Conservation (phyloP, 106 monocot genomes). For the Dioscorea dumetorum region DNA sequence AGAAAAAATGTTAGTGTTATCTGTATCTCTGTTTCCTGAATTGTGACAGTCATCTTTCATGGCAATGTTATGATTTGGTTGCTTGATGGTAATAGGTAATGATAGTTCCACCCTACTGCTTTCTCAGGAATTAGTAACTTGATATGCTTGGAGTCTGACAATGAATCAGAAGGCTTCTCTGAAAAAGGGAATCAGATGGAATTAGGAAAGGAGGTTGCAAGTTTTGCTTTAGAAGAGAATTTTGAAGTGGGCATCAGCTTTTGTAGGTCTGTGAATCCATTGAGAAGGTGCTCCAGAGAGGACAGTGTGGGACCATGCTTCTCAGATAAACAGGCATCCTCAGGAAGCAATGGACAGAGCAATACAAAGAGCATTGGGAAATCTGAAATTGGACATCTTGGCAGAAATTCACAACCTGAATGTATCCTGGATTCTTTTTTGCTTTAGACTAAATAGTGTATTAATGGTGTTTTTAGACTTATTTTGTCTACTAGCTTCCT, state of each 20-base stretch:
- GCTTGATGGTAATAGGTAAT: too few relatives aligned
- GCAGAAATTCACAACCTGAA: neutral
- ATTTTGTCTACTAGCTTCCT: neutral
- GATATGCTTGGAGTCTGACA: constrained; percentile 65
- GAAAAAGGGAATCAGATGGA: neutral
- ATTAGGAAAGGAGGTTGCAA: neutral
- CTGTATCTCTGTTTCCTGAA: too few relatives aligned
- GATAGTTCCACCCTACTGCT: neutral
- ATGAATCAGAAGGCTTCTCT: constrained; percentile 32
- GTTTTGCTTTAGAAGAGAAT: neutral
- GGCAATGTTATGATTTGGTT: too few relatives aligned
- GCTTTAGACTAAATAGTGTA: neutral
- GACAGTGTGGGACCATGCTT: constrained; percentile 2
- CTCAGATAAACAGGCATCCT: constrained; percentile 4
- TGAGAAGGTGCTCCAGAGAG: constrained; percentile 1
- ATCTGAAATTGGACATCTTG: neutral
- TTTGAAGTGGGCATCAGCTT: neutral
- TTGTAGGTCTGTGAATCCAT: neutral
- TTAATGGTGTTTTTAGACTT: neutral
- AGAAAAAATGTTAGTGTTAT: too few relatives aligned
- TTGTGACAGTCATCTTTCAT: too few relatives aligned
- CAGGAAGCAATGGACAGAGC: neutral
- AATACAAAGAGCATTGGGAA: neutral
- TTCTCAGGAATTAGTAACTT: constrained; percentile 34
- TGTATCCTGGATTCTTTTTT: neutral